These are phyloP conservation scores for Xylaria sp. DNA, from an alignment of 2,329 filamentous ascomycete genomes.

Conservation along the genomic window DNA sequence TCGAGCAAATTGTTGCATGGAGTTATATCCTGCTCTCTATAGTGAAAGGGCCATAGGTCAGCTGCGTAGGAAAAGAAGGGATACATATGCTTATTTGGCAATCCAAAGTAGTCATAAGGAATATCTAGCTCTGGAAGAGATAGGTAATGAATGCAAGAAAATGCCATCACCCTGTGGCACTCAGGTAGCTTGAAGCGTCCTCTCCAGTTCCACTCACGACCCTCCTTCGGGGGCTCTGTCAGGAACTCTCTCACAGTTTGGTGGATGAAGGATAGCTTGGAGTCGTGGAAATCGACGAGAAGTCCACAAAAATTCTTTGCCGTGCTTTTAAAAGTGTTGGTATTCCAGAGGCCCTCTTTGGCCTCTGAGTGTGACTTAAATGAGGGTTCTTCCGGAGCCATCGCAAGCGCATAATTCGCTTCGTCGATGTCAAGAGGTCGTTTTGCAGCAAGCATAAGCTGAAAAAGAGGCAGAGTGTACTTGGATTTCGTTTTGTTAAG, in stretches of 20 bases:
- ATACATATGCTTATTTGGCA: not conserved
- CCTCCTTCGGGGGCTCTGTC: not conserved
- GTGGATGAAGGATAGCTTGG: constrained; percentile 24
- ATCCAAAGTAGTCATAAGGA: too few species aligned
- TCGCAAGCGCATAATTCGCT: constrained; percentile 15
- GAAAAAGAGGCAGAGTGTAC: constrained; percentile 1
- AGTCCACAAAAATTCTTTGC: constrained; percentile 24
- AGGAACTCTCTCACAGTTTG: constrained; percentile 25
- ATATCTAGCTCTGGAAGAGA: not conserved
- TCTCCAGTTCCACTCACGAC: constrained; percentile 10
- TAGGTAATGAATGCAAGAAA: constrained; percentile 6
- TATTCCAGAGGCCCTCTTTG: not conserved
- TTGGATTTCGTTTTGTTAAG: not conserved
- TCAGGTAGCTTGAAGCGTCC: constrained; percentile 13
- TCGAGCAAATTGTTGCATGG: not conserved
- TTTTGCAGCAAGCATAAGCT: constrained; percentile 16
- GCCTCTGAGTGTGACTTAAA: not conserved
- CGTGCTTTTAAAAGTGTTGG: not conserved
- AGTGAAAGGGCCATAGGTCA: not conserved
- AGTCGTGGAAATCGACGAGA: constrained; percentile 15
- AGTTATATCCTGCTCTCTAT: constrained; percentile 4
- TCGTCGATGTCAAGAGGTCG: constrained; percentile 1
- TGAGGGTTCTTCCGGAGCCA: not conserved
- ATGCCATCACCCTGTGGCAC: constrained; percentile 5
- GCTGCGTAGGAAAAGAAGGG: not conserved